Conservation (phyloP, 306 rosid species). For the Fragaria vesca region DNA sequence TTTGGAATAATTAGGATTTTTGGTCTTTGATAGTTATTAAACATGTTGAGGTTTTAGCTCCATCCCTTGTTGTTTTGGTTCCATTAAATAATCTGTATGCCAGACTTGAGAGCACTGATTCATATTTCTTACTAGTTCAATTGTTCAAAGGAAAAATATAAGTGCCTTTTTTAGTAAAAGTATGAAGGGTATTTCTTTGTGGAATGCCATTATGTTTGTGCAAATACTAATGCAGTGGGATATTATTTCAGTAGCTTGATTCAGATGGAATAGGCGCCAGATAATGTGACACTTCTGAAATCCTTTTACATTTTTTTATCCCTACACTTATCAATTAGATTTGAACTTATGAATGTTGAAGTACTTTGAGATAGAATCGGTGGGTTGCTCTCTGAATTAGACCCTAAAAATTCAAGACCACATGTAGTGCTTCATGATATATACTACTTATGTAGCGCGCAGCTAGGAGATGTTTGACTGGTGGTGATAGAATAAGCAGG, state of each 20-base stretch:
- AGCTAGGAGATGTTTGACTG: constrained; percentile 27
- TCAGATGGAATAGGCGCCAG: constrained; percentile 13
- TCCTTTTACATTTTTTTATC: too few species aligned
- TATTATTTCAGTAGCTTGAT: neutral
- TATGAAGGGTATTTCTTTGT: constrained; percentile 23
- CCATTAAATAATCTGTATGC: constrained; percentile 13
- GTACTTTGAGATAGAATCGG: constrained; percentile 20
- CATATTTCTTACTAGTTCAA: constrained; percentile 19
- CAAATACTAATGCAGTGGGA: constrained; percentile 21
- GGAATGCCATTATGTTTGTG: constrained; percentile 31
- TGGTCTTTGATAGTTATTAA: too few species aligned
- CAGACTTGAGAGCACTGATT: constrained; percentile 16
- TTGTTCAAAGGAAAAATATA: too few species aligned
- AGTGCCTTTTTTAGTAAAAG: constrained; percentile 1
- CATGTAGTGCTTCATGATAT: constrained; percentile 30
- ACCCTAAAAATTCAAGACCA: constrained; percentile 25
- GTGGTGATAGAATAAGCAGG: constrained; percentile 5
- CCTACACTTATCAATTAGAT: too few species aligned
- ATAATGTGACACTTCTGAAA: constrained; percentile 13
- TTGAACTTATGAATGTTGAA: constrained; percentile 9
- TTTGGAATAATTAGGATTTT: too few species aligned
- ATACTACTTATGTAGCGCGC: constrained; percentile 26
- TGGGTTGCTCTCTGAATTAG: constrained; percentile 19
- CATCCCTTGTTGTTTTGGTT: too few species aligned
- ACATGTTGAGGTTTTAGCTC: too few species aligned